Conservation (phyloP, 2,329 filamentous ascomycete species). For the Fonsecaea erecta region DNA sequence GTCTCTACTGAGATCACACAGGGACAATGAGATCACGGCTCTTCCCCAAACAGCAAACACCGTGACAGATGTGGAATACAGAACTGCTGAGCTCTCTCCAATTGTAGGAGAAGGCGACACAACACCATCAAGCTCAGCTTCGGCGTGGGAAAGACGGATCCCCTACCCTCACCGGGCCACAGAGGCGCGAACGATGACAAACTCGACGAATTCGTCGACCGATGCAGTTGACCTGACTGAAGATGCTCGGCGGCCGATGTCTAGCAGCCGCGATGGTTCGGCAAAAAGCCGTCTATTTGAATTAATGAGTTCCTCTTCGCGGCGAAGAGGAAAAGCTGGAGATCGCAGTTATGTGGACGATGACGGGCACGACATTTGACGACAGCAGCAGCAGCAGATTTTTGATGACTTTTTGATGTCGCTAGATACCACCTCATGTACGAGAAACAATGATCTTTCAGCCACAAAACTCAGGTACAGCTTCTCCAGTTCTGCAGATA, state of each 20-base stretch:
- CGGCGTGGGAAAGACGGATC: constrained; percentile 51
- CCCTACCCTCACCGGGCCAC: constrained; percentile 48
- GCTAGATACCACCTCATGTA: constrained; percentile 27
- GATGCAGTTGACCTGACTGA: constrained; percentile 48
- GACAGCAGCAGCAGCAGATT: constrained; percentile 15
- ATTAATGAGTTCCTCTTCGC: constrained; percentile 48
- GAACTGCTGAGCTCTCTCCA: constrained; percentile 17
- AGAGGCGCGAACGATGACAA: constrained; percentile 49
- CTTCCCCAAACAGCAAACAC: constrained; percentile 34
- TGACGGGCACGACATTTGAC: constrained; percentile 28
- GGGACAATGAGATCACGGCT: constrained; percentile 34
- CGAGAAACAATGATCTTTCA: constrained; percentile 27
- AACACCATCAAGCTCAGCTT: constrained; percentile 51
- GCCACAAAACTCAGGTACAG: background rate
- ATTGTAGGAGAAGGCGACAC: constrained; percentile 44
- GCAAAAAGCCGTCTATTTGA: constrained; percentile 51
- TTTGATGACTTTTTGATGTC: constrained; percentile 39
- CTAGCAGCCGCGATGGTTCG: constrained; percentile 45
- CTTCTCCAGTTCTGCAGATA: background rate
- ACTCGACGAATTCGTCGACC: constrained; percentile 54
- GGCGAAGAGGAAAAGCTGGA: constrained; percentile 49
- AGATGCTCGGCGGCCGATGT: constrained; percentile 45
- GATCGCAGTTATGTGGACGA: constrained; percentile 39
- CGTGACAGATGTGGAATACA: constrained; percentile 19
- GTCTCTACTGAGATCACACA: constrained; percentile 2